Evolutionary conservation across 164 flowering plant genomes (phyloP), one percentile per base, ranked within the genome.

Genomic region (Umbilicus rupestris): DNA sequence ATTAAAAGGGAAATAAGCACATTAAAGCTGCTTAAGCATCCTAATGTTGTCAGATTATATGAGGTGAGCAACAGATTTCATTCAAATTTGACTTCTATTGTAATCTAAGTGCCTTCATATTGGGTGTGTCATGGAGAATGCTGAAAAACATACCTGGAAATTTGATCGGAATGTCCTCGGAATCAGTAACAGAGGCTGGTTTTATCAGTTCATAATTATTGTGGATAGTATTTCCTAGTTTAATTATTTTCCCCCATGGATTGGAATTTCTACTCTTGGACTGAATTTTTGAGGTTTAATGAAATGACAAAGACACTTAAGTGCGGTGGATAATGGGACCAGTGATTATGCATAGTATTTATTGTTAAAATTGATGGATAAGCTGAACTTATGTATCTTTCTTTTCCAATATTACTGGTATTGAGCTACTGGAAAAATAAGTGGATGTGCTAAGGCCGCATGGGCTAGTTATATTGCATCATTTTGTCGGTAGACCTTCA

Each of bases 1-100:
- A 89, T 94, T 63, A 89, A 83, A 80, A 78, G 99, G 74, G 99
- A 94, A 72, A 94, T 94, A 52, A 86, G 78, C 19, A 89, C 99
- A 2, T 75, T 94, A 74, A 94, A 88, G 79, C 86, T 91, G 24
- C 83, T 94, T 68, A 89, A 80, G 59, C 99, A 94, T 78, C 97
- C 99, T 0, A 89, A 94, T 71, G 85, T 94, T 2, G 97, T 94
- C 66, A 77, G 90, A 66, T 77, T 94, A 70, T 67, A 87, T 57
- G 98, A 94, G 97, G 97, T 93, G 69, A 10, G 30, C 12, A 4
- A 7, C 24, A 2, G 2, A 47, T n/a, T 47, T 47, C 55, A n/a
- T n/a, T 10, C 24, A 6, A 26, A n/a, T 47, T 8, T 47, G 12
- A 44, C 5, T 44, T 15, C n/a, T 5, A 19, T 16, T 9, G 47